These are phyloP conservation scores for Metschnikowia henanensis DNA, from an alignment of 805 yeast genomes.

Conservation along the genomic window DNA sequence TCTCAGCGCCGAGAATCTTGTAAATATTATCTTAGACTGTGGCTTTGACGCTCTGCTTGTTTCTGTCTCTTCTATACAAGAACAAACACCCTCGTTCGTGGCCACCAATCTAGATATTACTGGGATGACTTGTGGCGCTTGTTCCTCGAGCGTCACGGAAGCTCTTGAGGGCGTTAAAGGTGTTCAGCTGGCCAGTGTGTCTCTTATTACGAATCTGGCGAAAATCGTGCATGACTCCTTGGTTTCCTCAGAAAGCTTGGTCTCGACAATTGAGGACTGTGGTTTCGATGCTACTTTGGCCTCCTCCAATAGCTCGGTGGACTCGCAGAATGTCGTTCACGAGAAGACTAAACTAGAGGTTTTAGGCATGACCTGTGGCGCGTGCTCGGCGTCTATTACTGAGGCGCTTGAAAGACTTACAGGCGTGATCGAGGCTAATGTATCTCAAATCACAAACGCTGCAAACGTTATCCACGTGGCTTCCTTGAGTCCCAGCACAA, in stretches of 20 bases:
- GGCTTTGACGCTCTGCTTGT: slow-evolving; percentile 19
- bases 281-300: slow-evolving; percentile 28
- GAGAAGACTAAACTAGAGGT: slow-evolving; percentile 33
- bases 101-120: slow-evolving; percentile 5
- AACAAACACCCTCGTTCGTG: not conserved
- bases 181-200: slow-evolving; percentile 15
- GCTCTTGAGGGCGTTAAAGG: slow-evolving; percentile 14
- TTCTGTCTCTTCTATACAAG: not conserved
- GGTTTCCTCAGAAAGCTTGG: slow-evolving; percentile 5
- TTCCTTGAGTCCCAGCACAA: slow-evolving; percentile 28
- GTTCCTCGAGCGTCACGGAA: slow-evolving; percentile 18
- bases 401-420: slow-evolving; percentile 46
- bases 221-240: slow-evolving; percentile 8
- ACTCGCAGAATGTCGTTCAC: not conserved
- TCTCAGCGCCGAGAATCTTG: slow-evolving; percentile 5
- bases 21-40: slow-evolving; percentile 15
- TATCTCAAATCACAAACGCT: slow-evolving; percentile 75
- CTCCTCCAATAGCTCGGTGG: not conserved
- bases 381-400: slow-evolving; percentile 73
- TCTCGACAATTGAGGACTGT: slow-evolving; percentile 27
- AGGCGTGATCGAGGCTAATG: slow-evolving; percentile 56
- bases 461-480: slow-evolving; percentile 57
- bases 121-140: slow-evolving; percentile 23
- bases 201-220: slow-evolving; percentile 18
- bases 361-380: slow-evolving; percentile 89